A percentile compares a stretch with the other conserved stretches of the same genome.
Evolutionary conservation across 2,329 filamentous ascomycete species (phyloP).

Genomic region (Hypoxylon sp.): DNA sequence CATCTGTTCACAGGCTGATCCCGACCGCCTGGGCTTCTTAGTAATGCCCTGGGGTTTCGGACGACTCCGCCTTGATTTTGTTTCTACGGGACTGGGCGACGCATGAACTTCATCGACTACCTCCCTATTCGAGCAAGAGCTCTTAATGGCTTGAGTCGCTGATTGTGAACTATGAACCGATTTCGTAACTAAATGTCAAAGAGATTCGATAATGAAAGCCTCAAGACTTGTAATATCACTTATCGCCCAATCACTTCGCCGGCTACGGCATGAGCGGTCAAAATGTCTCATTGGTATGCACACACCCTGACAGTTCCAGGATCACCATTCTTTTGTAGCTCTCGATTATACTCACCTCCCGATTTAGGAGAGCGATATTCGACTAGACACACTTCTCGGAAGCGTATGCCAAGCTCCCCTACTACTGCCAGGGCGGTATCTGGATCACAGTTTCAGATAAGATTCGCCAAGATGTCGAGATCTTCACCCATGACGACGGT

Average conservation of each 20-base stretch:
- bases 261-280: constrained; percentile 19
- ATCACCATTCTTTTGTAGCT: constrained; percentile 5
- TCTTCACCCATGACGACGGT: constrained; percentile 6
- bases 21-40: constrained; percentile 13
- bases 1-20: not conserved
- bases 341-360: constrained; percentile 1
- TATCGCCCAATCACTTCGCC: constrained; percentile 13
- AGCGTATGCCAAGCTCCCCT: not conserved
- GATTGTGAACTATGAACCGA: constrained; percentile 7
- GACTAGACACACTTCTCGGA: constrained; percentile 6
- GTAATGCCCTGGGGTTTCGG: constrained; percentile 21
- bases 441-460: constrained; percentile 29
- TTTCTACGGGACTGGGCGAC: constrained; percentile 40
- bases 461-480: constrained; percentile 15
- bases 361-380: not conserved
- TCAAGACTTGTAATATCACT: constrained; percentile 7
- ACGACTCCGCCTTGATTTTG: constrained; percentile 33
- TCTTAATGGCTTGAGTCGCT: constrained; percentile 24
- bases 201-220: constrained; percentile 18
- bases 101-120: constrained; percentile 12
- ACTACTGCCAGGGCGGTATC: constrained; percentile 12
- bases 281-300: constrained; percentile 25
- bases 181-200: constrained; percentile 2
- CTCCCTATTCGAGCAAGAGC: constrained; percentile 29
- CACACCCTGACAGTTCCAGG: constrained; percentile 22